Conservation (phyloP, 2,329 filamentous ascomycete genomes). For the Calonectria leucothoes region DNA sequence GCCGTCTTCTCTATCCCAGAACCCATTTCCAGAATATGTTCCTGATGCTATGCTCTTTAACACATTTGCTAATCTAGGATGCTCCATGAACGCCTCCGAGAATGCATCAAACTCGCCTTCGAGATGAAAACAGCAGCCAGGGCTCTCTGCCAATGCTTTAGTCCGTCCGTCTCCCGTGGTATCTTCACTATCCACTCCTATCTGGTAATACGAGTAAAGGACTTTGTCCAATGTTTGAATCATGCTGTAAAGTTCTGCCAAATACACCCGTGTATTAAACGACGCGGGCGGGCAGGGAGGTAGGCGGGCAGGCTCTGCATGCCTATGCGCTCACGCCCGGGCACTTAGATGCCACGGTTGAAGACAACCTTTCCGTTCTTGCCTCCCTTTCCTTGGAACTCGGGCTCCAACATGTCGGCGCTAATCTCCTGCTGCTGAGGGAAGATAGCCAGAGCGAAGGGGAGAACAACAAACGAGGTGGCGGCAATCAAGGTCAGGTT, state of each 20-base stretch:
- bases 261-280: neutral
- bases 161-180: neutral
- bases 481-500: slow-evolving; percentile 89
- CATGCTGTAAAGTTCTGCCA: neutral
- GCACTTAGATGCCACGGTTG: slow-evolving; percentile 85
- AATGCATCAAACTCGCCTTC: slow-evolving; percentile 16
- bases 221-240: neutral
- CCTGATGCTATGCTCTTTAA: slow-evolving; percentile 1
- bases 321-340: neutral
- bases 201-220: neutral
- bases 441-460: slow-evolving; percentile 90
- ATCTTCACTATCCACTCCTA: neutral
- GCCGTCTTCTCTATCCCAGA: slow-evolving; percentile 6
- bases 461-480: slow-evolving; percentile 89
- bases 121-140: slow-evolving; percentile 17
- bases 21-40: neutral
- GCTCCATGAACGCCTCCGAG: slow-evolving; percentile 19
- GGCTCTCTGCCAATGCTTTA: neutral
- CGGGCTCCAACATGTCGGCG: slow-evolving; percentile 81
- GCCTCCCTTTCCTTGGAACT: slow-evolving; percentile 87
- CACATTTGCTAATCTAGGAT: slow-evolving; percentile 3
- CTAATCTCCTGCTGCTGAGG: slow-evolving; percentile 88
- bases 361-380: slow-evolving; percentile 90
- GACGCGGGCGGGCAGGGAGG: too few species aligned
- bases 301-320: neutral